Base-by-base conservation (phyloP, 768 basidiomycete species). In the Mycena rosella region DNA sequence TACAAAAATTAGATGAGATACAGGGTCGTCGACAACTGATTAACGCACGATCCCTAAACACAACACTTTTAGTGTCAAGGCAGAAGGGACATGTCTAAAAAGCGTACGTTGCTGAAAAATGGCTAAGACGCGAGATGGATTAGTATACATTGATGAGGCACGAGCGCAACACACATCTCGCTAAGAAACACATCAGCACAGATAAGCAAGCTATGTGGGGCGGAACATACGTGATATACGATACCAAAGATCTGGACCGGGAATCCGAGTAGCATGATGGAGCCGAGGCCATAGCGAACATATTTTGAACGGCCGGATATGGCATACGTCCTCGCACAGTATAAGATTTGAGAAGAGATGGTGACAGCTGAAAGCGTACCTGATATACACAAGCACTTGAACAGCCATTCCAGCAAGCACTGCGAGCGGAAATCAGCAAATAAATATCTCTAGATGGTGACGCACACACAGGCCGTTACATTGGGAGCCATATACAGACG, bases 161-260 rank as follows among this genome's bases (percentile, higher is more conserved):
- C 24, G 2, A 30, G 45, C 3, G 18, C 17, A 67, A 62, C 54
- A 36, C 34, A 62, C 65, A 49, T 55, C 65, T 18, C 65, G 59
- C 65, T 66, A n/a, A 5, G 27, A 32, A 34, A 2, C 5, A 22
- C 8, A 60, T 61, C 24, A 17, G 9, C 24, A n/a, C 14, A 17
- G 6, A 30, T 22, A 9, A 30, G n/a, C 26, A 20, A 11, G n/a
- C n/a, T n/a, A n/a, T n/a, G n/a, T n/a, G n/a, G n/a, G n/a, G n/a
- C n/a, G 3, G 7, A 9, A 60, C 65, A 22, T 26, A 67, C 65
- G 54, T 68, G 67, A 59, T 68, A 68, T 2, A 68, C 48, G 30
- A 68, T 59, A 6, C 67, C 67, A 14, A 68, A 68, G 29, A 18
- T 68, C 42, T 68, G 55, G 9, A 68, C 48, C 26, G 67, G 67